Percentiles rank a stretch among this genome's conserved stretches.
phyloP scores from a whole-genome alignment of 2,329 filamentous ascomycete genomes.

The Teratosphaeria viscida region DNA sequence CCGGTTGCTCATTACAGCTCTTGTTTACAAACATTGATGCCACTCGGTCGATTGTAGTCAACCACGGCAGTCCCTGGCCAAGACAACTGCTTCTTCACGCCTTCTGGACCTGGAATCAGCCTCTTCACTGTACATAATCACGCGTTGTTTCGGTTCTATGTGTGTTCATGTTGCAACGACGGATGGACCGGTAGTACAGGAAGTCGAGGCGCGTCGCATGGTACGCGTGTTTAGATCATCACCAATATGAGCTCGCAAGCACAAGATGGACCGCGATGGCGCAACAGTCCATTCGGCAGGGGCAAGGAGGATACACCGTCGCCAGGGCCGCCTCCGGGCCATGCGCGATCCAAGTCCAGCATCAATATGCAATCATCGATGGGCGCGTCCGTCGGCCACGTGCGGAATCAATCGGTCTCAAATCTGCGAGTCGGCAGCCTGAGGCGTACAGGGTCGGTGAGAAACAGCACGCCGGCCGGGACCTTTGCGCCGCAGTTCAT shows the following conservation, averaged over 20 bases:
- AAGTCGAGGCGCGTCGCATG: slow-evolving; percentile 4
- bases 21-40: background rate
- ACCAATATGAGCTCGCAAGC: slow-evolving; percentile 44
- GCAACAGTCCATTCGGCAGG: slow-evolving; percentile 67
- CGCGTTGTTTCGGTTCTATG: background rate
- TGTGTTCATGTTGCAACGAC: background rate
- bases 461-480: slow-evolving; percentile 54
- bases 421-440: slow-evolving; percentile 33
- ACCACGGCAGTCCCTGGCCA: background rate
- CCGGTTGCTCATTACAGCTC: background rate
- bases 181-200: background rate
- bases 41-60: background rate
- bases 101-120: background rate
- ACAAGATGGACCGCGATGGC: slow-evolving; percentile 57
- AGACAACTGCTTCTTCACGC: background rate
- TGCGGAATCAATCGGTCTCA: slow-evolving; percentile 55
- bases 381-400: slow-evolving; percentile 45
- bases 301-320: slow-evolving; percentile 50
- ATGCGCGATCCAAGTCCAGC: slow-evolving; percentile 62
- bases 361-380: slow-evolving; percentile 52
- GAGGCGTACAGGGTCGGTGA: slow-evolving; percentile 48
- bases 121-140: background rate
- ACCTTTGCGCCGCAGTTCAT: slow-evolving; percentile 98
- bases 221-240: slow-evolving; percentile 1
- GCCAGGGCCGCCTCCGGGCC: slow-evolving; percentile 42